These are phyloP conservation scores for Pichia gijzeniarum DNA, from an alignment of 805 yeast genomes.

Conservation along the genomic window DNA sequence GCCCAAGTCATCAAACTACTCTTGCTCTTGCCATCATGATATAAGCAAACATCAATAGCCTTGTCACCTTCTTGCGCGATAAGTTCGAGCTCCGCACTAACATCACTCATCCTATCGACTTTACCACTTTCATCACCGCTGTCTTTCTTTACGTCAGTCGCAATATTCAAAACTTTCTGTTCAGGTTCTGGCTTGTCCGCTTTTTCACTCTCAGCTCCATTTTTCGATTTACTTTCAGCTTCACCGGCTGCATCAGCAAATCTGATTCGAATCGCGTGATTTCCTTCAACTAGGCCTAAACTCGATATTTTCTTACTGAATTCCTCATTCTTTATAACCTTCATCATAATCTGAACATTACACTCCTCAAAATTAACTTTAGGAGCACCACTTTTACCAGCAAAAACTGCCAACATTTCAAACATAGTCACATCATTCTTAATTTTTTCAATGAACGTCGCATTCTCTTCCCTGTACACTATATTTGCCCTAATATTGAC, in stretches of 20 bases:
- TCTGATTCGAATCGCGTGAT: slow-evolving; percentile 5
- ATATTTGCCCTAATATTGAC: neutral
- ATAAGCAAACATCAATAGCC: too few species aligned
- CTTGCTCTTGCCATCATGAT: too few species aligned
- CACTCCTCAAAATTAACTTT: neutral
- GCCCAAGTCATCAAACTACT: neutral
- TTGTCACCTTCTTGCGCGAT: too few species aligned
- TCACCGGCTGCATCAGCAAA: neutral
- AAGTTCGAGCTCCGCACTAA: too few species aligned
- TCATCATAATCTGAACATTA: slow-evolving; percentile 2
- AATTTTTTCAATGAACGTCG: neutral
- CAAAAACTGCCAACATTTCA: neutral
- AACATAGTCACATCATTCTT: neutral
- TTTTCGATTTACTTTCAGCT: too few species aligned
- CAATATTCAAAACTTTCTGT: too few species aligned
- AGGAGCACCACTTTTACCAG: neutral
- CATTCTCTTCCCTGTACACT: neutral
- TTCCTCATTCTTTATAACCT: neutral
- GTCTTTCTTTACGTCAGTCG: too few species aligned
- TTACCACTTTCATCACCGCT: neutral
- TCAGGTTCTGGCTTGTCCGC: too few species aligned
- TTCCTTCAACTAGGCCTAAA: slow-evolving; percentile 2
- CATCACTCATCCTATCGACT: neutral
- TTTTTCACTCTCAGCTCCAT: too few species aligned
- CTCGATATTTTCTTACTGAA: neutral